Base-by-base conservation (phyloP, 331 rosid genomes). In the Prunus yedoensis region DNA sequence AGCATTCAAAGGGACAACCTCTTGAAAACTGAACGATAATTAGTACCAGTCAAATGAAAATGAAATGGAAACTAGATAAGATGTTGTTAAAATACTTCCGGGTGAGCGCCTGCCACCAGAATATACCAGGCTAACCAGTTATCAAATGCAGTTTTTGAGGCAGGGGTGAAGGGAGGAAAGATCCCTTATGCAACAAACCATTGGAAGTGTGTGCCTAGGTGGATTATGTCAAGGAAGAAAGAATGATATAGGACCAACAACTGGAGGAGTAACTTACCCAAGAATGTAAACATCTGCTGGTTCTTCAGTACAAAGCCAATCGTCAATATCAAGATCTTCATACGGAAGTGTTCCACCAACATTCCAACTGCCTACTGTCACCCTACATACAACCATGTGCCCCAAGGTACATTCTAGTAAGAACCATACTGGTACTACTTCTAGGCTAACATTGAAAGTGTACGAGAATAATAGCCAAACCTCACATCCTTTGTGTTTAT, bases 1-100 rank as follows among this genome's bases (percentile, higher is more conserved):
- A 23, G 99, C 99, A 81, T 82, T 95, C 80, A 95, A 83, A 80
- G 99, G 99, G 78, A 95, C 97, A 17, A 95, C 91, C 83, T 95
- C 99, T 79, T 95, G 99, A 64, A 95, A 92, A 76, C 99, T 95
- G 89, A 72, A 18, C 28, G 16, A 65, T 59, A 21, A 51, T 25
- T 75, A 64, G 54, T 43, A 60, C 51, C 73, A 77, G 28, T 70
- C 32, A 68, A 18, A 71, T 70, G 45, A 70, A 23, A 54, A 71
- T 71, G 21, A 70, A 18, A 38, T 3, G 12, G 18, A 52, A 54
- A 45, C 32, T 21, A 18, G 21, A 15, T n/a, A 1, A 71, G 53
- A 21, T n/a, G 16, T 6, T 68, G 43, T 28, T 27, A 28, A 25
- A 17, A 38, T 5, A 16, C n/a, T 50, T 27, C 5, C 2, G 21